Percentiles rank a stretch among this genome's conserved stretches.
Evolutionary conservation across 768 basidiomycete genomes (phyloP).

Genomic region (Mycena epipterygia): DNA sequence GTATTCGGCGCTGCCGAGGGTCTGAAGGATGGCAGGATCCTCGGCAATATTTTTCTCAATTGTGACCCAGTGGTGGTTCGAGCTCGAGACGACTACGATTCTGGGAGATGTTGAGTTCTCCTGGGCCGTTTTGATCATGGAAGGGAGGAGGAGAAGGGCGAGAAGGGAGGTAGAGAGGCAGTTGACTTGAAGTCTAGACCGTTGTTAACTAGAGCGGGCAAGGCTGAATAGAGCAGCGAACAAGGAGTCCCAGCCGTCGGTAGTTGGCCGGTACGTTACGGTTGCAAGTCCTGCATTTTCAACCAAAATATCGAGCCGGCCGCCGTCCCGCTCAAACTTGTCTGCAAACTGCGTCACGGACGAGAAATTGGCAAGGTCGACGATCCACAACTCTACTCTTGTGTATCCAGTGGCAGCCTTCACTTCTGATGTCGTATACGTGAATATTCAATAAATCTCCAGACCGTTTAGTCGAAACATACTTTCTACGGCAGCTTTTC

Average conservation of each 20-base stretch:
- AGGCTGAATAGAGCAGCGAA: neutral
- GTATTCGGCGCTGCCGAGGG: slow-evolving; percentile 34
- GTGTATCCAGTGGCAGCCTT: slow-evolving; percentile 38
- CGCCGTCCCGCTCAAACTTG: slow-evolving; percentile 34
- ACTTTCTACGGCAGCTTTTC: slow-evolving; percentile 22
- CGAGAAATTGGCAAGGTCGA: slow-evolving; percentile 47
- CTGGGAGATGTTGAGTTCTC: slow-evolving; percentile 13
- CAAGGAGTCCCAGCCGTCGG: slow-evolving; percentile 19
- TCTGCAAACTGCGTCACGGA: slow-evolving; percentile 46
- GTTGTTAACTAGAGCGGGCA: neutral
- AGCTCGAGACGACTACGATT: slow-evolving; percentile 43
- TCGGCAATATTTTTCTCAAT: slow-evolving; percentile 2
- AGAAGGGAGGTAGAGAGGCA: slow-evolving; percentile 45
- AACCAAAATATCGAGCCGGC: slow-evolving; percentile 28
- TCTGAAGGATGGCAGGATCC: slow-evolving; percentile 29
- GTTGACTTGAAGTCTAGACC: slow-evolving; percentile 48
- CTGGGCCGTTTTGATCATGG: slow-evolving; percentile 38
- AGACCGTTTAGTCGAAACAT: too few species aligned
- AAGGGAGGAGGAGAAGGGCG: slow-evolving; percentile 45
- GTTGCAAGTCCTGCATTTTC: slow-evolving; percentile 18
- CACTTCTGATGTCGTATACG: slow-evolving; percentile 36
- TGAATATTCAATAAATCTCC: too few species aligned
- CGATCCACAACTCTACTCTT: slow-evolving; percentile 44
- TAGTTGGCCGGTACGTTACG: neutral
- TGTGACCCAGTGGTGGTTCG: slow-evolving; percentile 30